Percentiles rank a stretch among this genome's conserved stretches.
These are phyloP conservation scores for Penicillium corylophilum DNA, from an alignment of 2,329 filamentous ascomycete species.

Conservation along the genomic window DNA sequence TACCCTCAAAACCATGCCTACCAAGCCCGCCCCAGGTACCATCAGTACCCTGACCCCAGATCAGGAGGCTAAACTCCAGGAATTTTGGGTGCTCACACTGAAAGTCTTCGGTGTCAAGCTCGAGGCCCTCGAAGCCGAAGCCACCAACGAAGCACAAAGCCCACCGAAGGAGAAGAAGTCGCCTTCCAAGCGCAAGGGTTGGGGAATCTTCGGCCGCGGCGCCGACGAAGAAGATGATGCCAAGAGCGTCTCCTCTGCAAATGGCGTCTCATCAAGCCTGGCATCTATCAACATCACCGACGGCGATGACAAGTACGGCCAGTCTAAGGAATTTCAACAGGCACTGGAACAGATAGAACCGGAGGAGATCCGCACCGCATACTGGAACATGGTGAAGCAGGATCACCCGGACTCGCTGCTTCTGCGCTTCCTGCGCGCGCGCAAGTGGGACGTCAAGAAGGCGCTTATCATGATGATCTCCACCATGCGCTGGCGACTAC, in stretches of 20 bases:
- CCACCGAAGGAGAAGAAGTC: conserved; percentile 55
- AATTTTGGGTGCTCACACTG: conserved; percentile 77
- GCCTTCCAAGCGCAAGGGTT: conserved; percentile 69
- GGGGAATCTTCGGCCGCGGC: conserved; percentile 66
- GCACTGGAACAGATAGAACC: conserved; percentile 74
- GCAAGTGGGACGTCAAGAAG: conserved; percentile 93
- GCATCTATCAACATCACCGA: conserved; percentile 45
- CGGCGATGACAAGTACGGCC: conserved; percentile 87
- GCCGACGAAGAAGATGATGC: conserved; percentile 44
- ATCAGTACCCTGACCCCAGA: conserved; percentile 85
- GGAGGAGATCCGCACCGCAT: conserved; percentile 73
- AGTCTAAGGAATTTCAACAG: conserved; percentile 80
- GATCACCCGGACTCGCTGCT: conserved; percentile 87
- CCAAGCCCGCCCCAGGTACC: conserved; percentile 56
- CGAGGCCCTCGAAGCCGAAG: conserved; percentile 25
- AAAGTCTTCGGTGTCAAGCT: conserved; percentile 67
- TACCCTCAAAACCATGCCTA: conserved; percentile 37
- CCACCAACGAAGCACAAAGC: conserved; percentile 17
- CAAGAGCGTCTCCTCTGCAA: conserved; percentile 34
- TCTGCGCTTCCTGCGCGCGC: conserved; percentile 79
- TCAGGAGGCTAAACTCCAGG: conserved; percentile 81
- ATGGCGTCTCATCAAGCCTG: conserved; percentile 39
- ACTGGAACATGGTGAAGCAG: conserved; percentile 94
- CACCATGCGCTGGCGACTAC: conserved; percentile 85
- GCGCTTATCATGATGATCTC: conserved; percentile 92